phyloP scores from a whole-genome alignment of 2,329 filamentous ascomycete genomes.

The Penicillium polonicum region DNA sequence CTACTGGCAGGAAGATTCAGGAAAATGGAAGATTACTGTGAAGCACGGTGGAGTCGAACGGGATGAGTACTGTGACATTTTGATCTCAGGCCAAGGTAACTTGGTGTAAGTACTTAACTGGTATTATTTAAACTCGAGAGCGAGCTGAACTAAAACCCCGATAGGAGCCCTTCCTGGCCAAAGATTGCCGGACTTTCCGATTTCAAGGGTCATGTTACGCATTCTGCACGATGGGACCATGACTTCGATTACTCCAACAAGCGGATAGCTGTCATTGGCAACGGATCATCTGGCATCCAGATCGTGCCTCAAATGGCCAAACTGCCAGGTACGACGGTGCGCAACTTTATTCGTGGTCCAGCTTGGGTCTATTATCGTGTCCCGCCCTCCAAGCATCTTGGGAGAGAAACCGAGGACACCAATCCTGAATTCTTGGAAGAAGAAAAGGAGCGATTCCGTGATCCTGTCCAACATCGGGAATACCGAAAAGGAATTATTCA shows the following conservation, averaged over 20 bases:
- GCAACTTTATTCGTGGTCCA: conserved; percentile 28
- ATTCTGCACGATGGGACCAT: conserved; percentile 31
- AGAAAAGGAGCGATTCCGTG: conserved; percentile 16
- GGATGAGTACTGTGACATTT: conserved; percentile 22
- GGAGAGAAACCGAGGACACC: background rate
- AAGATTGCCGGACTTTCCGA: conserved; percentile 25
- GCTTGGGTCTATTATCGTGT: conserved; percentile 29
- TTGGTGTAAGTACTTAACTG: conserved; percentile 24
- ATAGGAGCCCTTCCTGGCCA: conserved; percentile 19
- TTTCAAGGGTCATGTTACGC: conserved; percentile 29
- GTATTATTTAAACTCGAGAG: background rate
- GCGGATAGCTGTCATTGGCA: conserved; percentile 31
- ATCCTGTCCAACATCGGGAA: background rate
- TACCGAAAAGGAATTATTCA: conserved; percentile 1
- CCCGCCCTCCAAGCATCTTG: background rate
- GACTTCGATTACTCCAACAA: conserved; percentile 26
- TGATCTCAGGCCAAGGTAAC: conserved; percentile 30
- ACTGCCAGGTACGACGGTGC: conserved; percentile 25
- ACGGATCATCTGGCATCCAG: conserved; percentile 39
- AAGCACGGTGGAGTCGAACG: conserved; percentile 14
- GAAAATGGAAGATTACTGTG: conserved; percentile 22
- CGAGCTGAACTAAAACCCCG: background rate
- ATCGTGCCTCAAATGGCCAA: conserved; percentile 22
- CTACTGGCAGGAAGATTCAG: conserved; percentile 34
- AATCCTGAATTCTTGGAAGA: conserved; percentile 30